phyloP scores from a whole-genome alignment of 305 asterid genomes.

The Rubia tinctorum region DNA sequence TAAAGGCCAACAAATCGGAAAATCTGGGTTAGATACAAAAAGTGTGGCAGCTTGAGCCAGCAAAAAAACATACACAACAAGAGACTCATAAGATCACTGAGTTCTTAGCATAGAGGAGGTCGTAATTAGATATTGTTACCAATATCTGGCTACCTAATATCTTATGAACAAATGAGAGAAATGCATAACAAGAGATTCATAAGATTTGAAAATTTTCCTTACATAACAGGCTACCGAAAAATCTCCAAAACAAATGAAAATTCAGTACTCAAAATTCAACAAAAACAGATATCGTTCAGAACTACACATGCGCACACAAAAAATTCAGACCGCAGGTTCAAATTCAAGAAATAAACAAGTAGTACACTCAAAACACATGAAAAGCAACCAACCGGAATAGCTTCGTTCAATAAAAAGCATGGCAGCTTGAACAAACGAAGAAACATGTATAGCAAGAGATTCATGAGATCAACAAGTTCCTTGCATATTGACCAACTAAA shows the following conservation, averaged over 20 bases:
- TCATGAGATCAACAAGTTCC: neutral
- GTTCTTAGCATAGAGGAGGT: no score
- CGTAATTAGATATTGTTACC: no score
- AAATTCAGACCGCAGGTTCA: neutral
- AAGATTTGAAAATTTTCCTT: neutral
- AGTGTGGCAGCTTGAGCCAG: no score
- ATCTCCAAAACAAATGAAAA: neutral
- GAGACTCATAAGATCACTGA: no score
- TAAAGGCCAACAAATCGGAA: no score
- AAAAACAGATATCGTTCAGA: neutral
- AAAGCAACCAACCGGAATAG: neutral
- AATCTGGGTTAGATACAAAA: no score
- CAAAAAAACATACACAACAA: no score
- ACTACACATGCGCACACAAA: no score
- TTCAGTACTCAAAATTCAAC: no score
- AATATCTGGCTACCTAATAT: no score
- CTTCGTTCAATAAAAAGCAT: neutral
- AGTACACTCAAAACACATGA: neutral
- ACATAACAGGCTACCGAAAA: neutral
- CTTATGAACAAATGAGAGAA: no score
- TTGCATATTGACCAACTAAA: neutral
- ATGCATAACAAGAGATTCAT: no score
- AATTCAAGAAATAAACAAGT: neutral
- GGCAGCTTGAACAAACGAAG: neutral
- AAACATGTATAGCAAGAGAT: neutral